Percentiles rank a stretch among this genome's conserved stretches.
Conservation (phyloP, 257 asterid species). For the Leonotis leonurus region DNA sequence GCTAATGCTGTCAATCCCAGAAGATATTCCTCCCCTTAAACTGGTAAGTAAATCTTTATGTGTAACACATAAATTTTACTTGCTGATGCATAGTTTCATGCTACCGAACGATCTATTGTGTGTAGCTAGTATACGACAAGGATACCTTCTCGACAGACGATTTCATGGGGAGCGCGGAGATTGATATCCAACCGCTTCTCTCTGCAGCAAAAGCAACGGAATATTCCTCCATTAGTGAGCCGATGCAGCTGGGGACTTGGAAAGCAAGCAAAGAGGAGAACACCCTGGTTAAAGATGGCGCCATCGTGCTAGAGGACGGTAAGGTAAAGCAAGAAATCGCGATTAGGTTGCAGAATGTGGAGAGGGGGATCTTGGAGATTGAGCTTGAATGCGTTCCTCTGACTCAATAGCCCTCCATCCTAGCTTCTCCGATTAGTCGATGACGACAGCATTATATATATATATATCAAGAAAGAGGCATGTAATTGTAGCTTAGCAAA, state of each 20-base stretch:
- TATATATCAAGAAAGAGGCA: no score
- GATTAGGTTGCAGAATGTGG: constrained; percentile 74
- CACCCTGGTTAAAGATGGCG: constrained; percentile 45
- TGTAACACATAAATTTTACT: no score
- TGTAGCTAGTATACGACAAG: constrained; percentile 83
- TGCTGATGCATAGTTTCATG: background rate
- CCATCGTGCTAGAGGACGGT: constrained; percentile 52
- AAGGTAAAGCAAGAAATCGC: constrained; percentile 60
- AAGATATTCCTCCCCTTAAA: constrained; percentile 75
- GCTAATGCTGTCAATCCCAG: constrained; percentile 91
- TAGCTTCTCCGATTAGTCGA: no score
- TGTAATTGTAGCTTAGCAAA: background rate
- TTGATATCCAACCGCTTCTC: constrained; percentile 72
- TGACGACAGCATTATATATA: no score
- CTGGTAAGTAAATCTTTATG: constrained; percentile 43
- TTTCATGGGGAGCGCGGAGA: constrained; percentile 92
- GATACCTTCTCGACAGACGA: constrained; percentile 85
- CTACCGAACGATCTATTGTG: background rate
- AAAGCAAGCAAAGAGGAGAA: constrained; percentile 59
- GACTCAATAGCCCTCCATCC: constrained; percentile 44
- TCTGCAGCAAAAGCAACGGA: constrained; percentile 75
- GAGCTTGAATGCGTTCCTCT: constrained; percentile 95
- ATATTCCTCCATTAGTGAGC: constrained; percentile 34
- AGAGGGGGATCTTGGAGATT: constrained; percentile 67
- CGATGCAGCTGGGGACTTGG: constrained; percentile 44